Evolutionary conservation across 2,329 filamentous ascomycete species (phyloP).

Genomic region (Chaetomiaceae sp.): DNA sequence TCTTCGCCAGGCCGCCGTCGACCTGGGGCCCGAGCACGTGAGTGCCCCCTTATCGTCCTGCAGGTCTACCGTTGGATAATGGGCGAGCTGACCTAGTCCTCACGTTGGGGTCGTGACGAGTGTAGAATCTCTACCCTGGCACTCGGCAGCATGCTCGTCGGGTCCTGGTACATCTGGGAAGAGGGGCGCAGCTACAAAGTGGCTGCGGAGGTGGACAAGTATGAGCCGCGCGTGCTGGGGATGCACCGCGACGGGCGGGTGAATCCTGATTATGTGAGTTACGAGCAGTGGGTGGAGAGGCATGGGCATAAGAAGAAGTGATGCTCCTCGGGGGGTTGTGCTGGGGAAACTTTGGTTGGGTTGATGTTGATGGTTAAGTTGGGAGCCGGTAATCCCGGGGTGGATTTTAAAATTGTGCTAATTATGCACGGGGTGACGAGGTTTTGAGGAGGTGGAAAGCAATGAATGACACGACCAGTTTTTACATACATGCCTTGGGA

Average conservation of each 20-base stretch:
- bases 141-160: slow-evolving; percentile 9
- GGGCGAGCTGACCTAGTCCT: no score
- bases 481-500: no score
- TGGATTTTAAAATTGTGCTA: no score
- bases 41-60: background rate
- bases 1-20: background rate
- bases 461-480: no score
- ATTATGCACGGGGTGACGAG: no score
- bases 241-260: slow-evolving; percentile 7
- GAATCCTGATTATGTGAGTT: slow-evolving; percentile 14
- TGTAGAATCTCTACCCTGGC: slow-evolving; percentile 8
- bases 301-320: background rate
- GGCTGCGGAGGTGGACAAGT: background rate
- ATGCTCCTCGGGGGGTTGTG: background rate
- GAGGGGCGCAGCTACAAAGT: slow-evolving; percentile 12
- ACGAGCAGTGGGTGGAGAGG: slow-evolving; percentile 13
- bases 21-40: slow-evolving; percentile 11
- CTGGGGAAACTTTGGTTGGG: background rate
- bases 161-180: slow-evolving; percentile 12
- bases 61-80: no score
- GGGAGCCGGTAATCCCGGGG: no score
- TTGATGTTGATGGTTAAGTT: no score
- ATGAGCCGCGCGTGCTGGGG: slow-evolving; percentile 9
- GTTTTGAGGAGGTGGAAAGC: no score
- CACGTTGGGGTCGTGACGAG: no score